phyloP scores from a whole-genome alignment of 768 basidiomycete species.

The Lyophyllum shimeji region DNA sequence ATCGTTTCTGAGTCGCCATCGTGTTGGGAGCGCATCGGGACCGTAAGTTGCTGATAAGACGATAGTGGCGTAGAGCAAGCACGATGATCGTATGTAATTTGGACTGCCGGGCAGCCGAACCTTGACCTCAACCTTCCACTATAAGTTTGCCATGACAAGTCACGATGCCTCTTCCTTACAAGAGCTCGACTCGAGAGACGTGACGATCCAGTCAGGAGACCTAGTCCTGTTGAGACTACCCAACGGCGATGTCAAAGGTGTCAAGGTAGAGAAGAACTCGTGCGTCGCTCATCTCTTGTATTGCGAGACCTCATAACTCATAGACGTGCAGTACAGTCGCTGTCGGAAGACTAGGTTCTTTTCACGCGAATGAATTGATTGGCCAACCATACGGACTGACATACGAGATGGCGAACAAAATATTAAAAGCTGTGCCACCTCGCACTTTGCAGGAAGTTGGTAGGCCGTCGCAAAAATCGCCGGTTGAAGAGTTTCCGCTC shows the following conservation, averaged over 20 bases:
- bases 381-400: constrained; percentile 85
- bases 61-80: background rate
- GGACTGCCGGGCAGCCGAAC: constrained; percentile 2
- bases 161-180: constrained; percentile 1
- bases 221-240: constrained; percentile 80
- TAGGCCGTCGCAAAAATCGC: constrained; percentile 32
- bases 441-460: constrained; percentile 78
- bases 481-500: background rate
- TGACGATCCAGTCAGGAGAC: constrained; percentile 62
- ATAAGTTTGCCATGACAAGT: constrained; percentile 9
- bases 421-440: constrained; percentile 60
- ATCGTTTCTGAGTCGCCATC: constrained; percentile 16
- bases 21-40: constrained; percentile 6
- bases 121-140: background rate
- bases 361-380: constrained; percentile 74
- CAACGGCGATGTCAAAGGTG: constrained; percentile 72
- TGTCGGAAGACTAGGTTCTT: constrained; percentile 86
- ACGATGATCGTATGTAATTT: background rate
- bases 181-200: constrained; percentile 19
- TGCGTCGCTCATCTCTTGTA: constrained; percentile 35
- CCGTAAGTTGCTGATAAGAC: background rate
- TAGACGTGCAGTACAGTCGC: constrained; percentile 53
- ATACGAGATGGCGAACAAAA: constrained; percentile 81
- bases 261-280: constrained; percentile 74
- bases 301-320: background rate